Percentiles rank a stretch among this genome's conserved stretches.
Conservation (phyloP, 768 basidiomycete genomes). For the Pulveroboletus sp. region DNA sequence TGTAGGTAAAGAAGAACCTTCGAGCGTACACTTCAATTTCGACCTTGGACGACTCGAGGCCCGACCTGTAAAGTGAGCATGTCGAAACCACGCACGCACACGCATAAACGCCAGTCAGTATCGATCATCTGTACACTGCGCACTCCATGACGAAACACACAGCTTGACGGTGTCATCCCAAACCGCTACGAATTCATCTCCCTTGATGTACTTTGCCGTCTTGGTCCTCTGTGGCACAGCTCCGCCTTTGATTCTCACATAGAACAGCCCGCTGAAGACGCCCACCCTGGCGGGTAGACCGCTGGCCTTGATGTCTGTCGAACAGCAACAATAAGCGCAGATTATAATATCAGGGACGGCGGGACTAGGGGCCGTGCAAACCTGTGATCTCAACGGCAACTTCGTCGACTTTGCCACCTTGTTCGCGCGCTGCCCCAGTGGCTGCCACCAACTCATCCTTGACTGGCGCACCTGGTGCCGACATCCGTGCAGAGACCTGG, state of each 20-base stretch:
- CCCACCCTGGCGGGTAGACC: slow-evolving; percentile 31
- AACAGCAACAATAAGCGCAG: background rate
- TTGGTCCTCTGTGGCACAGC: slow-evolving; percentile 26
- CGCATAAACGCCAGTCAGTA: background rate
- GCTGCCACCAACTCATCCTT: background rate
- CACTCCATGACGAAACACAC: slow-evolving; percentile 9
- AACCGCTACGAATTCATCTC: slow-evolving; percentile 27
- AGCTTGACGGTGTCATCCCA: slow-evolving; percentile 26
- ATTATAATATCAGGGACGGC: background rate
- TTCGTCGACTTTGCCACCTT: slow-evolving; percentile 10
- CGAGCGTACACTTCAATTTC: slow-evolving; percentile 32
- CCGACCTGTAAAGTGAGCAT: slow-evolving; percentile 17
- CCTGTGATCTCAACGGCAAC: slow-evolving; percentile 29
- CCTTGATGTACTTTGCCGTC: slow-evolving; percentile 20
- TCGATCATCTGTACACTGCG: background rate
- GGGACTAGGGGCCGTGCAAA: background rate
- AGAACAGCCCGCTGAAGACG: slow-evolving; percentile 27
- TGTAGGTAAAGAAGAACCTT: slow-evolving; percentile 30
- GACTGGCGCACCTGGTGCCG: slow-evolving; percentile 6
- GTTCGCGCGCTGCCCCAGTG: background rate
- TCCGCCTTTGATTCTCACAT: slow-evolving; percentile 27
- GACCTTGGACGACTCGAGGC: slow-evolving; percentile 29
- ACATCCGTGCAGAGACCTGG: slow-evolving; percentile 6
- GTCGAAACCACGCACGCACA: background rate
- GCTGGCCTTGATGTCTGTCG: slow-evolving; percentile 32